Percentiles rank a stretch among this genome's conserved stretches.
Conservation (phyloP, 352 stramenopile species). For the Pythium dissotocum region DNA sequence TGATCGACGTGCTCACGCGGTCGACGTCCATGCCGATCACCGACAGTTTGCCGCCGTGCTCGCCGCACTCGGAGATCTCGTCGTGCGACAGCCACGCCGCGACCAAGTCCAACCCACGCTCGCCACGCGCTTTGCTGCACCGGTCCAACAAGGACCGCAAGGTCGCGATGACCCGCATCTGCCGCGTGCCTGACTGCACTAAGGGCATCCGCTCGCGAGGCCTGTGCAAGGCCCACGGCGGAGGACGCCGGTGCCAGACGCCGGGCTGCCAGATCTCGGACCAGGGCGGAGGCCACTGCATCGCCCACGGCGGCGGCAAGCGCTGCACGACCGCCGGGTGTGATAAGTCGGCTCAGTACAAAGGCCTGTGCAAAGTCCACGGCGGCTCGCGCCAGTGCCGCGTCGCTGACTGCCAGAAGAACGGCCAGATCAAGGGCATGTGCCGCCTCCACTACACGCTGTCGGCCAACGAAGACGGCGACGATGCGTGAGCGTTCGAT, state of each 20-base stretch:
- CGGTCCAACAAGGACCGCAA: conserved; percentile 17
- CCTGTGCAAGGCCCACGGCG: conserved; percentile 84
- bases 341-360: conserved; percentile 80
- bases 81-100: conserved; percentile 17
- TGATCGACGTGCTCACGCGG: conserved; percentile 8
- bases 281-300: conserved; percentile 78
- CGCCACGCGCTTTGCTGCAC: neutral
- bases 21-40: neutral
- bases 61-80: conserved; percentile 23
- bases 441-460: conserved; percentile 64
- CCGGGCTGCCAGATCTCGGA: conserved; percentile 83
- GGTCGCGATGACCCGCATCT: conserved; percentile 62
- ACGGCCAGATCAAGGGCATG: conserved; percentile 78
- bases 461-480: conserved; percentile 24
- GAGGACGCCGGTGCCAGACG: conserved; percentile 73
- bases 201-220: conserved; percentile 83
- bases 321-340: conserved; percentile 62
- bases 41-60: conserved; percentile 3
- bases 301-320: conserved; percentile 60
- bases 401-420: conserved; percentile 74
- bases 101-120: conserved; percentile 1
- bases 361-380: conserved; percentile 83
- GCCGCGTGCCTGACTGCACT: conserved; percentile 70
- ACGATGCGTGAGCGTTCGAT: conserved; percentile 6
- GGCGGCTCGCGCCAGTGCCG: conserved; percentile 75